Percentiles rank a stretch among this genome's conserved stretches.
phyloP scores from a whole-genome alignment of 768 basidiomycete genomes.

The Antrodiella citrinella region DNA sequence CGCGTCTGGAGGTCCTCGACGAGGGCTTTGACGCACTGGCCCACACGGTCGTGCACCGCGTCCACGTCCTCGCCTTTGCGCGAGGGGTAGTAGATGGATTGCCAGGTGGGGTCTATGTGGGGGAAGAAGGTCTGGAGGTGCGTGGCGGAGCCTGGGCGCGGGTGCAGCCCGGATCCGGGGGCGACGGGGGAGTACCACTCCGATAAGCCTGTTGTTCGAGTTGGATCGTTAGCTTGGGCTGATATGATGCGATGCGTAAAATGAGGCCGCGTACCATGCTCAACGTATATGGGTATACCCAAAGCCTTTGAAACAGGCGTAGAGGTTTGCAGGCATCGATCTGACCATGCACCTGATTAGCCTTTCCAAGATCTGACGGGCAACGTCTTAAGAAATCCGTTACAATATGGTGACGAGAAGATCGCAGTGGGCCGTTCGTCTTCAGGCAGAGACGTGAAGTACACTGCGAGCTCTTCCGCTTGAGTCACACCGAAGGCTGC shows the following conservation, averaged over 20 bases:
- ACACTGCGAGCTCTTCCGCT: slow-evolving; percentile 61
- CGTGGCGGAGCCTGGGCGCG: slow-evolving; percentile 54
- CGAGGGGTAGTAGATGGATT: slow-evolving; percentile 58
- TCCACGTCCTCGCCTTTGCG: slow-evolving; percentile 66
- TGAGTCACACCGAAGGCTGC: slow-evolving; percentile 68
- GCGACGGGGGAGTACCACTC: slow-evolving; percentile 77
- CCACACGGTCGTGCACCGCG: slow-evolving; percentile 52
- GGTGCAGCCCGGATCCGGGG: slow-evolving; percentile 65
- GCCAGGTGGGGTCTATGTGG: slow-evolving; percentile 56
- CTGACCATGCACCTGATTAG: too few species aligned
- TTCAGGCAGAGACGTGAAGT: slow-evolving; percentile 56
- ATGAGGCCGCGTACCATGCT: slow-evolving; percentile 50
- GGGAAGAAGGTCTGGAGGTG: slow-evolving; percentile 48
- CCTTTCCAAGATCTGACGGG: too few species aligned
- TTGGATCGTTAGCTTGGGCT: not conserved
- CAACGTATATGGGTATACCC: slow-evolving; percentile 62
- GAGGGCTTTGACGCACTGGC: slow-evolving; percentile 43
- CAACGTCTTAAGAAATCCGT: too few species aligned
- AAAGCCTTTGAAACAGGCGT: slow-evolving; percentile 56
- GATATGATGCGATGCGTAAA: not conserved
- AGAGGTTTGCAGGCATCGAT: slow-evolving; percentile 83
- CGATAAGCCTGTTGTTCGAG: slow-evolving; percentile 39
- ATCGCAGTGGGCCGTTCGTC: slow-evolving; percentile 68
- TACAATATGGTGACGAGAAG: slow-evolving; percentile 82
- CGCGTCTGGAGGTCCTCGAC: slow-evolving; percentile 40